phyloP scores from a whole-genome alignment of 768 basidiomycete genomes.

The Psilocybe subaeruginosa region DNA sequence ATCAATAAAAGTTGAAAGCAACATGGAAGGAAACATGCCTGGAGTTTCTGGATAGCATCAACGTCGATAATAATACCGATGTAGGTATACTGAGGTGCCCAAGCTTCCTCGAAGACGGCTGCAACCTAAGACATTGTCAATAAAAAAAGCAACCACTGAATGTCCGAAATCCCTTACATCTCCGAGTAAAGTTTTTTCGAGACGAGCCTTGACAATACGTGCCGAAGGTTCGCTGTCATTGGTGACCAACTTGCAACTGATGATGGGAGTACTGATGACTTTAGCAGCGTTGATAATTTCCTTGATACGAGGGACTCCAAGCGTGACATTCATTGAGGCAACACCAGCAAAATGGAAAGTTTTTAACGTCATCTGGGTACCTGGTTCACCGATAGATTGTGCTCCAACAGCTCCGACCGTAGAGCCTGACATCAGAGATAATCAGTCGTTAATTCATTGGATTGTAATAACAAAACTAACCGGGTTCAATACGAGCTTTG shows the following conservation, averaged over 20 bases:
- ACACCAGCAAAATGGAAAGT: constrained; percentile 99
- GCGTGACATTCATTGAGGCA: constrained; percentile 99
- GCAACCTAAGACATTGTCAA: constrained; percentile 64
- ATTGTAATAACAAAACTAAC: constrained; percentile 35
- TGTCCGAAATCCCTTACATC: constrained; percentile 60
- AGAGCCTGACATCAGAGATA: constrained; percentile 58
- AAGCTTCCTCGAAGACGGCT: constrained; percentile 92
- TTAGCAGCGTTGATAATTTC: constrained; percentile 99
- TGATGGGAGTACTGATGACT: constrained; percentile 95
- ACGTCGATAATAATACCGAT: constrained; percentile 91
- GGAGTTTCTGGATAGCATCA: constrained; percentile 85
- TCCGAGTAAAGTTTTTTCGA: constrained; percentile 93
- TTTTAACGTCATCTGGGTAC: constrained; percentile 99
- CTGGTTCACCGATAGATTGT: constrained; percentile 98
- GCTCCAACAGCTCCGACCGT: constrained; percentile 99
- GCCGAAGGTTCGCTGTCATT: constrained; percentile 90
- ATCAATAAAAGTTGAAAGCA: neutral
- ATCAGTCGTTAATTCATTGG: neutral
- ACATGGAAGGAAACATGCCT: constrained; percentile 47
- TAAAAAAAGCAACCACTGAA: neutral
- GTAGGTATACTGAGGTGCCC: constrained; percentile 92
- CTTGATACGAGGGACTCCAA: constrained; percentile 99
- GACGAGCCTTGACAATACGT: constrained; percentile 93
- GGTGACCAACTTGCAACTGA: constrained; percentile 92
- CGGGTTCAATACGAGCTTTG: constrained; percentile 95